A percentile compares a stretch with the other conserved stretches of the same genome.
Conservation (phyloP, 1,139 yeast genomes). For the Debaryomycetaceae sp. region DNA sequence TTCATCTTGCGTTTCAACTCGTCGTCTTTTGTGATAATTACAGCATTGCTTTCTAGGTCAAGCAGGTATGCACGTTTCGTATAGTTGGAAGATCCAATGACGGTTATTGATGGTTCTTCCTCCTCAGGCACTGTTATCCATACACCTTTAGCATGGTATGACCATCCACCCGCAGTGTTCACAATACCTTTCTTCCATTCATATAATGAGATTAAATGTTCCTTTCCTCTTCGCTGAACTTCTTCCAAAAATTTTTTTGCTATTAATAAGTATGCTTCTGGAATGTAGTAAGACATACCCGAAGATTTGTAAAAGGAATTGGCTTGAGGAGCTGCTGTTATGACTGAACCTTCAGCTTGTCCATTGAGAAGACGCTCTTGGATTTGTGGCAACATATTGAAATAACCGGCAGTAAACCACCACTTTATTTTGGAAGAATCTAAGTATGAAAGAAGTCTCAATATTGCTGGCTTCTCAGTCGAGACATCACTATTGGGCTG, state of each 20-base stretch:
- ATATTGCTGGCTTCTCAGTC: conserved; percentile 74
- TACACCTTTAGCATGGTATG: conserved; percentile 97
- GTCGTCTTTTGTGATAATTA: conserved; percentile 68
- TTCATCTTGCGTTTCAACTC: conserved; percentile 56
- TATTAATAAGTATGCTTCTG: conserved; percentile 80
- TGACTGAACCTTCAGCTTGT: conserved; percentile 63
- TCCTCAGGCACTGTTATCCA: conserved; percentile 74
- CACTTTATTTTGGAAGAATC: conserved; percentile 59
- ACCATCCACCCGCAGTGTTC: conserved; percentile 85
- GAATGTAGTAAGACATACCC: conserved; percentile 80
- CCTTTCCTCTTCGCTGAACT: conserved; percentile 44
- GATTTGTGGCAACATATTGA: conserved; percentile 82
- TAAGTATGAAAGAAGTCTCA: conserved; percentile 57
- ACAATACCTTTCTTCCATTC: conserved; percentile 92
- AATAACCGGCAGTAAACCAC: conserved; percentile 96
- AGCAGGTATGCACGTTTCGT: conserved; percentile 85
- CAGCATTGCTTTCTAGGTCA: conserved; percentile 85
- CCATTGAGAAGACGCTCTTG: conserved; percentile 59
- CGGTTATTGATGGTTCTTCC: conserved; percentile 63
- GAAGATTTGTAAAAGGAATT: conserved; percentile 86
- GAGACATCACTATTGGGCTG: conserved; percentile 55
- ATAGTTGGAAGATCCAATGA: conserved; percentile 90
- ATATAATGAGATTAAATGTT: conserved; percentile 49
- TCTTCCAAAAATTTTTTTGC: conserved; percentile 67
- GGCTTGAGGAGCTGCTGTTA: conserved; percentile 90